Conservation (phyloP, 202 grass and related monocot genomes). For the Carex sylvatica region DNA sequence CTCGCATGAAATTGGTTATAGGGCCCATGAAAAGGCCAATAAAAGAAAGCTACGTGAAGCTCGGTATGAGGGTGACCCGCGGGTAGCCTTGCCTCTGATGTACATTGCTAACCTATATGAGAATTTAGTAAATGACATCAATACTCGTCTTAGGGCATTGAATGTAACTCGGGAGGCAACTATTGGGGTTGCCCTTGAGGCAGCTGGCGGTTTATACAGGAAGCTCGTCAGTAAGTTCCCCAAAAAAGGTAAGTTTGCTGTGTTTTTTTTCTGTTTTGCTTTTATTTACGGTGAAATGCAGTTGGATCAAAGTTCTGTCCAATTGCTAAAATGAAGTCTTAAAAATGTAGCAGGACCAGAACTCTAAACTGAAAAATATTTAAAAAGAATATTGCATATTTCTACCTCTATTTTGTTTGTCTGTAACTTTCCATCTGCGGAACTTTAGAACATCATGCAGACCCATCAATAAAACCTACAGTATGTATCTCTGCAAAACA, state of each 20-base stretch:
- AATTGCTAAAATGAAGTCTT: neutral
- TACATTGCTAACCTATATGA: slow-evolving; percentile 93
- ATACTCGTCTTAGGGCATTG: slow-evolving; percentile 56
- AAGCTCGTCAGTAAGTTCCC: slow-evolving; percentile 82
- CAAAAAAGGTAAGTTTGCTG: slow-evolving; percentile 48
- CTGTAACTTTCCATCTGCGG: neutral
- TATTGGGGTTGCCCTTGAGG: slow-evolving; percentile 86
- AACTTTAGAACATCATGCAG: neutral
- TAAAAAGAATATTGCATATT: neutral
- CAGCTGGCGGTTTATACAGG: slow-evolving; percentile 90
- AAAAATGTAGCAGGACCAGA: neutral
- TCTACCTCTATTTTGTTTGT: neutral
- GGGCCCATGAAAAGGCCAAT: slow-evolving; percentile 48
- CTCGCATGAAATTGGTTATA: slow-evolving; percentile 29
- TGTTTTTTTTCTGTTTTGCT: neutral
- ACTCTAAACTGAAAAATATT: neutral
- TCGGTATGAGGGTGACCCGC: slow-evolving; percentile 69
- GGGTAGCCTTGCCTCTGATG: slow-evolving; percentile 82
- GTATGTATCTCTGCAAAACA: neutral
- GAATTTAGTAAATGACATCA: slow-evolving; percentile 66
- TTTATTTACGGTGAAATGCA: slow-evolving; percentile 1
- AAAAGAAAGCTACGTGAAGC: slow-evolving; percentile 75
- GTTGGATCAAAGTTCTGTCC: neutral
- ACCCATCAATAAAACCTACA: neutral
- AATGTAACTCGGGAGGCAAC: slow-evolving; percentile 60